These are phyloP conservation scores for Cytospora mali DNA, from an alignment of 2,329 filamentous ascomycete genomes.

Conservation along the genomic window DNA sequence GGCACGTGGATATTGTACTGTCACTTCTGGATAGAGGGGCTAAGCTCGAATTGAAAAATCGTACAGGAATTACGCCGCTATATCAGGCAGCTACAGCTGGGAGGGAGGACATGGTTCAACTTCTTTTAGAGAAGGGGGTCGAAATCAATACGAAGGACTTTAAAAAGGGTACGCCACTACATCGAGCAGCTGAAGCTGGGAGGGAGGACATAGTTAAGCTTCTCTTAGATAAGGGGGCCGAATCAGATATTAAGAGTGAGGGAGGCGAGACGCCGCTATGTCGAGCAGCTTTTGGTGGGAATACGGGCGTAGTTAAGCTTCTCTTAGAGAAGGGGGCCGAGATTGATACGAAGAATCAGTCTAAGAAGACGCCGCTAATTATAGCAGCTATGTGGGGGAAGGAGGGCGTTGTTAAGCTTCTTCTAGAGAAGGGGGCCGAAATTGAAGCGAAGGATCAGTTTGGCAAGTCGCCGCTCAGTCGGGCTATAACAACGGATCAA, in stretches of 20 bases:
- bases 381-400: background rate
- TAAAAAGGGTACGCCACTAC: background rate
- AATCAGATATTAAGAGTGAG: background rate
- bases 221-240: background rate
- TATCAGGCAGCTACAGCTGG: background rate
- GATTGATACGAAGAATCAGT: background rate
- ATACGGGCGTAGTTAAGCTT: background rate
- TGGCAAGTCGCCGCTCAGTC: background rate
- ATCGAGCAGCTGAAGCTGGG: background rate
- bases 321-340: background rate
- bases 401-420: background rate
- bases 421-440: background rate
- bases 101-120: background rate
- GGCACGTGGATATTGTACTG: background rate
- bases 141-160: background rate
- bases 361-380: background rate
- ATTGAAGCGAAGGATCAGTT: background rate
- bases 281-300: background rate
- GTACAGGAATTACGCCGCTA: background rate
- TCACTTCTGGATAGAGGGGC: background rate
- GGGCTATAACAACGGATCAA: too few relatives aligned
- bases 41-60: background rate
- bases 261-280: background rate
- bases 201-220: background rate
- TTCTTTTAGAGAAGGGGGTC: background rate